A percentile compares a stretch with the other conserved stretches of the same genome.
Evolutionary conservation across 2,329 filamentous ascomycete genomes (phyloP).

Genomic region (Colletotrichum phormii): DNA sequence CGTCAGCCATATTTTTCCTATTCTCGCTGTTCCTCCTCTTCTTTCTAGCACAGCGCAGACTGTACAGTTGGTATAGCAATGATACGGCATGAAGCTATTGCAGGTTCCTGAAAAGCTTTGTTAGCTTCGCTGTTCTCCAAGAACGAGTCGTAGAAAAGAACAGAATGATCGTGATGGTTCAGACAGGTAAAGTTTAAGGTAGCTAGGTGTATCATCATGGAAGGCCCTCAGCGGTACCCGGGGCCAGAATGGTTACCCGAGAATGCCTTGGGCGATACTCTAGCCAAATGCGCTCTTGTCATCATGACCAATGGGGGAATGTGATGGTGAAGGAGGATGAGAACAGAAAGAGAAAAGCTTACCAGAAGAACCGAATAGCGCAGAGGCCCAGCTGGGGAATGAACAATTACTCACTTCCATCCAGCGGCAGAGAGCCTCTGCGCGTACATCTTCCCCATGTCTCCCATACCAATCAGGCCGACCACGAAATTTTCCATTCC

Average conservation of each 20-base stretch:
- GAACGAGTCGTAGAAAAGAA: slow-evolving; percentile 35
- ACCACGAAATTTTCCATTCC: slow-evolving; percentile 79
- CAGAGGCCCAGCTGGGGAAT: slow-evolving; percentile 27
- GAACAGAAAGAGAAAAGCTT: slow-evolving; percentile 43
- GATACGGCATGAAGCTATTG: slow-evolving; percentile 43
- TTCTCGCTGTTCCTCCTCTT: not conserved
- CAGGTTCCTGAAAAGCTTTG: slow-evolving; percentile 40
- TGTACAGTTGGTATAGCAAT: slow-evolving; percentile 2
- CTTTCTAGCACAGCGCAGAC: not conserved
- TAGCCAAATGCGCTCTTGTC: slow-evolving; percentile 99
- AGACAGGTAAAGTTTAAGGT: slow-evolving; percentile 90
- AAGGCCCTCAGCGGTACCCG: slow-evolving; percentile 72
- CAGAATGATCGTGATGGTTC: slow-evolving; percentile 60
- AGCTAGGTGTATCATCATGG: slow-evolving; percentile 99
- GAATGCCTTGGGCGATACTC: slow-evolving; percentile 81
- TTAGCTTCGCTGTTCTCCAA: slow-evolving; percentile 35
- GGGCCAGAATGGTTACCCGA: slow-evolving; percentile 82
- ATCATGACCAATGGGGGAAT: slow-evolving; percentile 72
- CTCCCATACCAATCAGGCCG: slow-evolving; percentile 98
- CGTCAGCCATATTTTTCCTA: slow-evolving; percentile 20
- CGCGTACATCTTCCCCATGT: slow-evolving; percentile 99
- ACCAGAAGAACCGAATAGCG: slow-evolving; percentile 45
- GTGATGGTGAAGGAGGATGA: slow-evolving; percentile 15
- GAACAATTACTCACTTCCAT: slow-evolving; percentile 79
- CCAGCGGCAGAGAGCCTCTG: slow-evolving; percentile 88